Conservation (phyloP, 306 rosid genomes). For the Rosa lucieae region DNA sequence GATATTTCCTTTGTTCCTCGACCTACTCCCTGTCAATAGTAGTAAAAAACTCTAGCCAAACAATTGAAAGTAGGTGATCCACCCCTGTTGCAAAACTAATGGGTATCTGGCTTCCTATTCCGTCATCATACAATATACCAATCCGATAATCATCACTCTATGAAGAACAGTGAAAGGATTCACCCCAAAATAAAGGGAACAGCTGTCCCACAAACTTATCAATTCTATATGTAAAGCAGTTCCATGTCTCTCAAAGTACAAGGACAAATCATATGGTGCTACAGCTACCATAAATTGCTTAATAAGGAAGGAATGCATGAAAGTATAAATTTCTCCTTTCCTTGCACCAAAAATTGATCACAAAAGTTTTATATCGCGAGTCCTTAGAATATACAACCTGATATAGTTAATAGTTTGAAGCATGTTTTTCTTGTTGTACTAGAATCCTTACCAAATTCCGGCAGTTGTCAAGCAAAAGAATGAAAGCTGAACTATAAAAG, state of each 20-base stretch:
- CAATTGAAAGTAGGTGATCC: not conserved
- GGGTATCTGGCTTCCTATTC: not conserved
- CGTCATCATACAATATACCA: not conserved
- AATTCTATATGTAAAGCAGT: not conserved
- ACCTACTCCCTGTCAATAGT: not conserved
- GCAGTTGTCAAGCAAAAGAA: not conserved
- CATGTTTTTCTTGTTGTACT: not conserved
- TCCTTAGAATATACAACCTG: not conserved
- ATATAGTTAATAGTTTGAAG: not conserved
- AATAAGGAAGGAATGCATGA: not conserved
- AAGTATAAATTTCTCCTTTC: not conserved
- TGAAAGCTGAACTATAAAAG: not conserved
- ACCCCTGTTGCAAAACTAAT: not conserved
- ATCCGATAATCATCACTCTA: not conserved
- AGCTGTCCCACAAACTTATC: not conserved
- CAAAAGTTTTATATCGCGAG: not conserved
- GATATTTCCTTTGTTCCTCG: not conserved
- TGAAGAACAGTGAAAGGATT: not conserved
- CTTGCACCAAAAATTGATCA: not conserved
- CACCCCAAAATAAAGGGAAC: not conserved
- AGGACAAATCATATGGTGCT: not conserved
- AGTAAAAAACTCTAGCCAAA: not conserved
- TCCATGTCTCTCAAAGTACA: slow-evolving; percentile 10
- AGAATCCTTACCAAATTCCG: not conserved
- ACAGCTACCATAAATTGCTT: not conserved